Conservation (phyloP, 129 eudicot genomes). For the Scalesia atractyloides region DNA sequence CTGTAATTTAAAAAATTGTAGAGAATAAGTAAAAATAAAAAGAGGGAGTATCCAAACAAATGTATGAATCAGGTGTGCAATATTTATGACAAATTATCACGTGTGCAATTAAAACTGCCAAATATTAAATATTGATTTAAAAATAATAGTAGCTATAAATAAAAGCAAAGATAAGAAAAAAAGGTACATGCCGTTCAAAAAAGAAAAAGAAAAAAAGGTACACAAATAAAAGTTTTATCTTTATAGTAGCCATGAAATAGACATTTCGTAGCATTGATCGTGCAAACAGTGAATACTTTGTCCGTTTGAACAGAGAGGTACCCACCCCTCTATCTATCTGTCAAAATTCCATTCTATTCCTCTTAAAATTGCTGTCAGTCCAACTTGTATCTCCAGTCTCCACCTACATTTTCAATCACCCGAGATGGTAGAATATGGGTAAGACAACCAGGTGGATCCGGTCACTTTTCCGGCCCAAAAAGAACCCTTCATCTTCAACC, state of each 20-base stretch:
- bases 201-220: too few relatives aligned
- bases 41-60: too few relatives aligned
- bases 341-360: constrained; percentile 26
- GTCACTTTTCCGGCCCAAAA: constrained; percentile 50
- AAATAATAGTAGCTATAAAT: too few relatives aligned
- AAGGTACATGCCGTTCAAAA: too few relatives aligned
- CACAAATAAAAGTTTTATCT: not conserved
- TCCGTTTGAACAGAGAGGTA: constrained; percentile 3
- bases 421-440: constrained; percentile 48
- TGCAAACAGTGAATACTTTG: constrained; percentile 23
- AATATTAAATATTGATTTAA: too few relatives aligned
- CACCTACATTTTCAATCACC: not conserved
- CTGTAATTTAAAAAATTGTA: too few relatives aligned
- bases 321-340: constrained; percentile 21
- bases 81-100: too few relatives aligned
- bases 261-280: not conserved
- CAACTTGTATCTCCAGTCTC: constrained; percentile 18
- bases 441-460: constrained; percentile 61
- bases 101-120: too few relatives aligned
- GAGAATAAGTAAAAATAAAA: too few relatives aligned
- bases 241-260: constrained; percentile 14
- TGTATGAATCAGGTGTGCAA: too few relatives aligned
- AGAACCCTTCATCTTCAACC: constrained; percentile 30
- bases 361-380: constrained; percentile 21
- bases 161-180: too few relatives aligned